Percentiles rank a stretch among this genome's conserved stretches.
Evolutionary conservation across 352 stramenopile genomes (phyloP).

Genomic region (Globisporangium paddicum): DNA sequence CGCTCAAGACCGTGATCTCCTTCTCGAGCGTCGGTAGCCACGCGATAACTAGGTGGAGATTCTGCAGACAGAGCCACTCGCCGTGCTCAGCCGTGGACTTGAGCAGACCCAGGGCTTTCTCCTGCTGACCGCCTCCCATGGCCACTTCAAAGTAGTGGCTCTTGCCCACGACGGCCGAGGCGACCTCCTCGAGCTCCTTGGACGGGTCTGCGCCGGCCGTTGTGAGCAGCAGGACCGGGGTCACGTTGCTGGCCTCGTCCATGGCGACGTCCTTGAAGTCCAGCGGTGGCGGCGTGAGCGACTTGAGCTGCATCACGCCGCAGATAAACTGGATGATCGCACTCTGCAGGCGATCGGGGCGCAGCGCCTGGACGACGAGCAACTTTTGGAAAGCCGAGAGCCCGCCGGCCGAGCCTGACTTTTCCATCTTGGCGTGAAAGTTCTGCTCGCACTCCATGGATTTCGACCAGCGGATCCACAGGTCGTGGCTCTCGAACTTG

Average conservation of each 20-base stretch:
- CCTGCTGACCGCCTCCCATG: slow-evolving; percentile 94
- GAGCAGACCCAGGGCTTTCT: slow-evolving; percentile 86
- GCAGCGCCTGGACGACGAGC: slow-evolving; percentile 89
- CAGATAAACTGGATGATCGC: slow-evolving; percentile 90
- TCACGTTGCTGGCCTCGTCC: slow-evolving; percentile 69
- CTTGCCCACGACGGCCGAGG: slow-evolving; percentile 72
- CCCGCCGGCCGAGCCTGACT: slow-evolving; percentile 27
- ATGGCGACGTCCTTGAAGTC: slow-evolving; percentile 67
- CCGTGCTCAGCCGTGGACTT: slow-evolving; percentile 71
- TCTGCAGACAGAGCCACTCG: slow-evolving; percentile 95
- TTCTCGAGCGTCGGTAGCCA: slow-evolving; percentile 94
- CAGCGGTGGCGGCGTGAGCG: slow-evolving; percentile 74
- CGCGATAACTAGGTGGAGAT: slow-evolving; percentile 92
- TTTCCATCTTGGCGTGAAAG: slow-evolving; percentile 89
- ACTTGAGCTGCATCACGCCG: slow-evolving; percentile 83
- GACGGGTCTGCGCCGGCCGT: slow-evolving; percentile 92
- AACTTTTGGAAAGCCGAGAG: slow-evolving; percentile 91
- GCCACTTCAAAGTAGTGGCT: slow-evolving; percentile 91
- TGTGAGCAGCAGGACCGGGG: slow-evolving; percentile 89
- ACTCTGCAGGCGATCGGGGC: slow-evolving; percentile 88
- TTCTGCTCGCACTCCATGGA: slow-evolving; percentile 86
- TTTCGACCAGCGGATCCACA: slow-evolving; percentile 90
- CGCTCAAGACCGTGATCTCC: slow-evolving; percentile 62
- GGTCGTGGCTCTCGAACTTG: slow-evolving; percentile 76
- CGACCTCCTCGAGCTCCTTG: slow-evolving; percentile 92